Base-by-base conservation (phyloP, 129 eudicot species). In the Helichrysum umbraculigerum region DNA sequence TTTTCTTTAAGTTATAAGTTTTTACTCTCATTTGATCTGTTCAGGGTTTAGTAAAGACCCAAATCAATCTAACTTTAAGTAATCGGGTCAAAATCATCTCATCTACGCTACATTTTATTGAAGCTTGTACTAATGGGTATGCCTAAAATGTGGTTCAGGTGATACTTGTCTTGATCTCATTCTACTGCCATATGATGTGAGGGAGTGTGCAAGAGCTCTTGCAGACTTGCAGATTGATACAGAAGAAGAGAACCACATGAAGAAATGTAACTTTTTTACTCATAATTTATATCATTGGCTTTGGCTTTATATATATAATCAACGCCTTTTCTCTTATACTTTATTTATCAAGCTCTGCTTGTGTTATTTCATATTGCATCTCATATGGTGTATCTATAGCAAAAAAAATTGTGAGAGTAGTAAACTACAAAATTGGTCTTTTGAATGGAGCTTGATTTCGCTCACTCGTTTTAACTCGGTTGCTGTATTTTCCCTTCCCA, bases 161-260 rank as follows among this genome's bases (percentile, higher is more conserved):
- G 68, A 32, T 25, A 25, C 28, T 25, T 25, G 32, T 30, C 39
- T 64, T 12, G 17, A 64, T 15, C 42, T 12, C 1, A 17, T 14
- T 5, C 68, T 32, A 63, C 68, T 15, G 35, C 32, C 37, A 30
- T 3, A 15, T 7, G 30, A 7, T 64, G 29, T 62, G 34, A 62
- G 5, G 67, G 67, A 5, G 11, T 1, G 1, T 14, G 41, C 37
- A 63, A 29, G 21, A 14, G 41, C 33, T 64, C 10, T 3, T 16
- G 6, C 12, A 32, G 69, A 63, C 10, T 3, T 16, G 6, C 12
- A 32, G 69, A 63, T 30, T 30, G 42, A 30, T 32, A 30, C 16
- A n/a, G 21, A 64, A 64, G 42, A 64, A 64, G 69, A 30, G 19
- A 64, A 64, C 21, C 44, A 34, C n/a, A 7, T 64, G 69, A 32